These are phyloP conservation scores for Xylariaceae sp. DNA, from an alignment of 2,329 filamentous ascomycete species.

Conservation along the genomic window DNA sequence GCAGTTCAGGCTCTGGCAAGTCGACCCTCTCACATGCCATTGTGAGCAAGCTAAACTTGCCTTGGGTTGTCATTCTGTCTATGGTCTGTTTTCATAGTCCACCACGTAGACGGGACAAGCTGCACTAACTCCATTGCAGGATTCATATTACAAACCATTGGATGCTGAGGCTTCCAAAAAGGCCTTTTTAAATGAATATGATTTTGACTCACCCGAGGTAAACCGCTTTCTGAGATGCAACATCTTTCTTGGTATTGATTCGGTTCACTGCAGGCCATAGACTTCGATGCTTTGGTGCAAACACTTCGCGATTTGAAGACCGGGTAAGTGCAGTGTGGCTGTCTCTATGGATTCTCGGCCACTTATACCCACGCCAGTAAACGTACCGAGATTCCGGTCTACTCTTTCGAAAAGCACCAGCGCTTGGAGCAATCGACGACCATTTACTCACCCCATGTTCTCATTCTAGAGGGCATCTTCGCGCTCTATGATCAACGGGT, in stretches of 20 bases:
- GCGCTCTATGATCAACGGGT: slow-evolving; percentile 86
- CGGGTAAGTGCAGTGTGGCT: slow-evolving; percentile 56
- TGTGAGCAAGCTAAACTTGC: slow-evolving; percentile 81
- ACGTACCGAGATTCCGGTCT: slow-evolving; percentile 86
- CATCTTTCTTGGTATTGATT: slow-evolving; percentile 20
- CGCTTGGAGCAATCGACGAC: slow-evolving; percentile 74
- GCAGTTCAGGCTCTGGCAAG: slow-evolving; percentile 92
- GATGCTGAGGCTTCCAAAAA: slow-evolving; percentile 71
- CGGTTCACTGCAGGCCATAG: slow-evolving; percentile 60
- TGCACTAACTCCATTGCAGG: slow-evolving; percentile 47
- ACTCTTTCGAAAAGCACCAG: slow-evolving; percentile 91
- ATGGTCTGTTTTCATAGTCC: slow-evolving; percentile 60
- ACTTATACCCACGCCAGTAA: slow-evolving; percentile 49
- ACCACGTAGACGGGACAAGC: slow-evolving; percentile 7
- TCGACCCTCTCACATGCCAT: slow-evolving; percentile 92
- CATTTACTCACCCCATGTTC: slow-evolving; percentile 93
- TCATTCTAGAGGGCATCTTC: slow-evolving; percentile 94
- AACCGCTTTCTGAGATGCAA: slow-evolving; percentile 13
- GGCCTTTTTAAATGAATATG: slow-evolving; percentile 88
- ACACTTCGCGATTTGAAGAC: slow-evolving; percentile 80
- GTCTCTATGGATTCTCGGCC: not conserved
- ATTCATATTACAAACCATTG: slow-evolving; percentile 95
- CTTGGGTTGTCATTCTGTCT: slow-evolving; percentile 96
- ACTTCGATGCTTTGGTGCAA: slow-evolving; percentile 85
- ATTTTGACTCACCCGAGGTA: slow-evolving; percentile 87